Base-by-base conservation (phyloP, 2,329 filamentous ascomycete species). In the Acrocalymma vagum region DNA sequence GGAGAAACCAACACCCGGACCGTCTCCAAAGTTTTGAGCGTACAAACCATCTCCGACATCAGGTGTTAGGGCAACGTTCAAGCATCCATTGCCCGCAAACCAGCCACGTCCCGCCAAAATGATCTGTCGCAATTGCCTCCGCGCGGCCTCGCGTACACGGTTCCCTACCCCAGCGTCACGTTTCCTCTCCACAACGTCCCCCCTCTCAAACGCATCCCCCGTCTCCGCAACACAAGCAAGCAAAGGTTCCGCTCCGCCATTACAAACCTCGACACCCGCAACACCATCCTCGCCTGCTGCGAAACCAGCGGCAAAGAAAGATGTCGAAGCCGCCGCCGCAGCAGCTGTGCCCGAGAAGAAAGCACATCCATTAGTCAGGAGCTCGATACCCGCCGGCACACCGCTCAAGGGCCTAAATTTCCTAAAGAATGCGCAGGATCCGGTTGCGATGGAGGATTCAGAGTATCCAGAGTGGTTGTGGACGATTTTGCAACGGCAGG, bases 391-490 rank as follows among this genome's bases (percentile, higher is more conserved):
- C 3, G 82, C 84, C 5, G 90, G 90, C 22, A 90, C 86, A 10
- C 72, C 84, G 10, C 75, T 95, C 27, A 83, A 77, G 39, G 89
- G 89, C 1, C 74, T 95, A 40, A 93, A 90, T 70, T 93, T 87
- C 71, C 71, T 85, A 61, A 94, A 94, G 75, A 83, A 81, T 53
- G 80, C 81, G 62, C 73, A 78, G 23, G 88, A 93, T 63, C 89
- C 90, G 0, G 75, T 93, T 5, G 90, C 90, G 8, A 69, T 85
- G 58, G 77, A 84, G 22, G 90, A 95, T 55, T 77, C 83, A 15
- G 87, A 88, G 48, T 95, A 95, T 70, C 90, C 90, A 3, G 76
- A 76, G 16, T 95, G 90, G 90, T 70, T 95, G 48, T 95, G 90
- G 90, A 77, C 72, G 3, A 84, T 87, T 54, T 72, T 94, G 39